These are phyloP conservation scores for Persicaria maculosa DNA, from an alignment of 148 eudicot genomes.

Conservation along the genomic window DNA sequence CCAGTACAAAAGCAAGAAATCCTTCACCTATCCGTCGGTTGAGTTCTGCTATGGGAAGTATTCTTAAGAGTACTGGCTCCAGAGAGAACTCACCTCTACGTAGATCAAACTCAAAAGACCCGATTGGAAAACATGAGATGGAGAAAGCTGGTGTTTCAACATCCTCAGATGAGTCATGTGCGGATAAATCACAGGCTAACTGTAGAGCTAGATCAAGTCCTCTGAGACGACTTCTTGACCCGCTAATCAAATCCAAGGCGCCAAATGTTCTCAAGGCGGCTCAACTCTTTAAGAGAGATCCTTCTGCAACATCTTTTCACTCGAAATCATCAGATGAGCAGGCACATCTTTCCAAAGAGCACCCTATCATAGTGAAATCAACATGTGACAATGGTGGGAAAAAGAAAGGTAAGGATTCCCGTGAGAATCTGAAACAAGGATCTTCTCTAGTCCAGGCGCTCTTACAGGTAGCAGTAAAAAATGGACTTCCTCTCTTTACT, in stretches of 20 bases:
- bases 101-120: constrained; percentile 29
- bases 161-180: constrained; percentile 20
- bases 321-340: constrained; percentile 23
- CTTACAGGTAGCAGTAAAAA: constrained; percentile 59
- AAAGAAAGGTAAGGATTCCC: constrained; percentile 18
- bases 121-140: constrained; percentile 23
- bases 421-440: constrained; percentile 17
- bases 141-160: constrained; percentile 20
- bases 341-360: constrained; percentile 15
- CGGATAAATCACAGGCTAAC: constrained; percentile 21
- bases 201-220: constrained; percentile 64
- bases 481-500: constrained; percentile 76
- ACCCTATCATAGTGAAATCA: constrained; percentile 25
- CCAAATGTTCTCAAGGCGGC: constrained; percentile 16
- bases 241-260: constrained; percentile 56
- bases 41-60: constrained; percentile 40
- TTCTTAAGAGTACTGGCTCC: constrained; percentile 37
- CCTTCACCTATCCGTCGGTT: constrained; percentile 62
- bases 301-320: constrained; percentile 15
- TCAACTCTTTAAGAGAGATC: constrained; percentile 30
- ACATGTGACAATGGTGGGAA: constrained; percentile 19
- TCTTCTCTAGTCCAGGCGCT: constrained; percentile 41
- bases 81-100: constrained; percentile 38
- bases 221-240: constrained; percentile 75
- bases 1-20: constrained; percentile 33